Percentiles rank a stretch among this genome's conserved stretches.
These are phyloP conservation scores for Boletus rubescentipes DNA, from an alignment of 768 basidiomycete genomes.

Conservation along the genomic window DNA sequence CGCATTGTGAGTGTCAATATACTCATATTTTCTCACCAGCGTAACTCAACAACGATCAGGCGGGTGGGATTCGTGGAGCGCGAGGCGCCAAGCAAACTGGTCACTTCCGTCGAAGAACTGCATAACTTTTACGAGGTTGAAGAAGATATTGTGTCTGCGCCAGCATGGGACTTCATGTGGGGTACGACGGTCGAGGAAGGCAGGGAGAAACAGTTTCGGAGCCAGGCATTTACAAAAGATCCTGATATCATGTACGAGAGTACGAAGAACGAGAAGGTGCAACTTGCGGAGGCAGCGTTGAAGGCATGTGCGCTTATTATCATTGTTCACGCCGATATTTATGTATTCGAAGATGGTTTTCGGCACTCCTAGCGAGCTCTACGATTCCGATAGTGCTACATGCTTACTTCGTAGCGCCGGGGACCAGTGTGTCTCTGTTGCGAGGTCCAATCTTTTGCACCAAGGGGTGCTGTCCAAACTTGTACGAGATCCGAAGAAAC, in stretches of 20 bases:
- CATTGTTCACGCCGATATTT: background rate
- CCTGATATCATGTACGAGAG: constrained; percentile 30
- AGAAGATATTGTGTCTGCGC: constrained; percentile 41
- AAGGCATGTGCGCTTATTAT: constrained; percentile 48
- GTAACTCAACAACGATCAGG: constrained; percentile 36
- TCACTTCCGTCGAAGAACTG: constrained; percentile 45
- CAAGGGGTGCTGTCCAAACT: constrained; percentile 68
- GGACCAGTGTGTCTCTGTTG: constrained; percentile 52
- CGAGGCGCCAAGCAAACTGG: constrained; percentile 39
- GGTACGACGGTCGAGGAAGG: constrained; percentile 68
- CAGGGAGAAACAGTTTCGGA: constrained; percentile 66
- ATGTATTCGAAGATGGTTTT: constrained; percentile 62
- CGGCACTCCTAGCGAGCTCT: constrained; percentile 67
- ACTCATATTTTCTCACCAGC: background rate
- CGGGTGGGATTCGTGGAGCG: constrained; percentile 61
- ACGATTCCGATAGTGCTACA: constrained; percentile 60
- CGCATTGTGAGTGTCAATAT: constrained; percentile 62
- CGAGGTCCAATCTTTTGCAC: constrained; percentile 57
- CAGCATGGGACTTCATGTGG: constrained; percentile 76
- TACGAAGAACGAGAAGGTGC: constrained; percentile 37
- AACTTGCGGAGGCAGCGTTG: constrained; percentile 64
- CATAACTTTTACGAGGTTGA: constrained; percentile 48
- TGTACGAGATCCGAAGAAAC: constrained; percentile 59
- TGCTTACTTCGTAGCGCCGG: constrained; percentile 56
- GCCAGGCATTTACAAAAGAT: constrained; percentile 51